Conservation (phyloP, 768 basidiomycete species). For the Lentinula aciculospora region DNA sequence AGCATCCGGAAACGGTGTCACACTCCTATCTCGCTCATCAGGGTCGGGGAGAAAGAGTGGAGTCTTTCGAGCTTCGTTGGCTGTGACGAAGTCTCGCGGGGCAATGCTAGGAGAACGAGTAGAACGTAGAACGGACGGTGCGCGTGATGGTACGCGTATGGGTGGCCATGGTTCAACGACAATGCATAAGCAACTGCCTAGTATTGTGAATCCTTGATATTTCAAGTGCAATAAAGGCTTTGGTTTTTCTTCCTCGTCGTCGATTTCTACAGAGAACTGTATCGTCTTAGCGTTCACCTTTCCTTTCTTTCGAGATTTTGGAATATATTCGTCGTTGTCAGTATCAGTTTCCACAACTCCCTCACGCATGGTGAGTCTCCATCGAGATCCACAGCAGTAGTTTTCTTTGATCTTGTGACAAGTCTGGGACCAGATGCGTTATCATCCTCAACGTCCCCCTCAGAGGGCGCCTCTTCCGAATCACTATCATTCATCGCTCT, state of each 20-base stretch:
- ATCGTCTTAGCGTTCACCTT: slow-evolving; percentile 11
- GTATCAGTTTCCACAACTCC: slow-evolving; percentile 4
- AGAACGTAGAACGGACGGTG: slow-evolving; percentile 16
- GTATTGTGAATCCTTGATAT: slow-evolving; percentile 68
- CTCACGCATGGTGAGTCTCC: not conserved
- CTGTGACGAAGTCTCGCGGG: slow-evolving; percentile 22
- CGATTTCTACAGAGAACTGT: slow-evolving; percentile 39
- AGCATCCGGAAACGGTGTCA: slow-evolving; percentile 22
- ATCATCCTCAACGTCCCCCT: slow-evolving; percentile 19
- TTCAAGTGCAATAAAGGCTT: slow-evolving; percentile 61
- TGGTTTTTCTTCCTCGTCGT: slow-evolving; percentile 64
- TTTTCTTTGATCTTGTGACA: not conserved
- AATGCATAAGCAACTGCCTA: slow-evolving; percentile 70
- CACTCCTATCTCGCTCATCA: slow-evolving; percentile 33
- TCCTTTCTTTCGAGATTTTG: slow-evolving; percentile 17
- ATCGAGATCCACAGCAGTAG: slow-evolving; percentile 13
- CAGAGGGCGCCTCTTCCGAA: slow-evolving; percentile 14
- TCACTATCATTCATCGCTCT: slow-evolving; percentile 18
- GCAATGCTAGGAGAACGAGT: slow-evolving; percentile 26
- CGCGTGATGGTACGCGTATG: slow-evolving; percentile 28
- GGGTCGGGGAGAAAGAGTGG: slow-evolving; percentile 76
- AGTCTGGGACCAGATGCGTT: slow-evolving; percentile 2
- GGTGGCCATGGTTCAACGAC: slow-evolving; percentile 80
- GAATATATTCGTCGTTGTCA: slow-evolving; percentile 5
- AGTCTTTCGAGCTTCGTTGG: slow-evolving; percentile 28